Conservation (phyloP, 768 basidiomycete species). For the Tricholoma saponaceum region DNA sequence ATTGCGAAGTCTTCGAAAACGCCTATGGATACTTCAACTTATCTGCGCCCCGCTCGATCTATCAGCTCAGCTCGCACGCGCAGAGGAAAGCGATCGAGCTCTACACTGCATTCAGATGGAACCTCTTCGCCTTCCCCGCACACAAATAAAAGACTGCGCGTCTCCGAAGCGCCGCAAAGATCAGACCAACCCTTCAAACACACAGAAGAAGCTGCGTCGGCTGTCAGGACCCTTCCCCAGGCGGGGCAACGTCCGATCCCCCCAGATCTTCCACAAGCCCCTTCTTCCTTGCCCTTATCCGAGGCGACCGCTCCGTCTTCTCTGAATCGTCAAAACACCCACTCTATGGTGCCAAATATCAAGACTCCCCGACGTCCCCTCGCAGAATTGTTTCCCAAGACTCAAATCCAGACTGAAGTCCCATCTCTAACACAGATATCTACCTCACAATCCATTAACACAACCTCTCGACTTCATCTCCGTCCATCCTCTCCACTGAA, state of each 20-base stretch:
- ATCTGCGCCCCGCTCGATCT: slow-evolving; percentile 4
- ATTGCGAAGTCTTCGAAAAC: slow-evolving; percentile 15
- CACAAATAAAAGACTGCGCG: slow-evolving; percentile 11
- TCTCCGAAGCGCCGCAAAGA: not conserved
- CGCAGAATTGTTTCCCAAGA: not conserved
- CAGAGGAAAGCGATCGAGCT: slow-evolving; percentile 16
- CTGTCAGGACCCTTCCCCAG: not conserved
- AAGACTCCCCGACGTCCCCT: not conserved
- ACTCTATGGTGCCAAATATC: not conserved
- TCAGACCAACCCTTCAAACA: not conserved
- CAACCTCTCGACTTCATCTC: not conserved
- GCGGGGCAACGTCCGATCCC: not conserved
- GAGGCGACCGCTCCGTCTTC: not conserved
- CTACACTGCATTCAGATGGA: slow-evolving; percentile 10
- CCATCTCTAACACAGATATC: not conserved
- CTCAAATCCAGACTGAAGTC: not conserved
- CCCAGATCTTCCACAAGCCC: not conserved
- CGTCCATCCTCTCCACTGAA: not conserved
- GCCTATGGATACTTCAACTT: slow-evolving; percentile 3
- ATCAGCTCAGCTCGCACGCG: not conserved
- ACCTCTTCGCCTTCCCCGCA: not conserved
- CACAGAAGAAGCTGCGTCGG: not conserved
- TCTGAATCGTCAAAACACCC: slow-evolving; percentile 1
- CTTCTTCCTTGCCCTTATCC: too few relatives aligned
- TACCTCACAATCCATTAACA: not conserved